Conservation (phyloP, 106 monocot species). For the Acorus gramineus region DNA sequence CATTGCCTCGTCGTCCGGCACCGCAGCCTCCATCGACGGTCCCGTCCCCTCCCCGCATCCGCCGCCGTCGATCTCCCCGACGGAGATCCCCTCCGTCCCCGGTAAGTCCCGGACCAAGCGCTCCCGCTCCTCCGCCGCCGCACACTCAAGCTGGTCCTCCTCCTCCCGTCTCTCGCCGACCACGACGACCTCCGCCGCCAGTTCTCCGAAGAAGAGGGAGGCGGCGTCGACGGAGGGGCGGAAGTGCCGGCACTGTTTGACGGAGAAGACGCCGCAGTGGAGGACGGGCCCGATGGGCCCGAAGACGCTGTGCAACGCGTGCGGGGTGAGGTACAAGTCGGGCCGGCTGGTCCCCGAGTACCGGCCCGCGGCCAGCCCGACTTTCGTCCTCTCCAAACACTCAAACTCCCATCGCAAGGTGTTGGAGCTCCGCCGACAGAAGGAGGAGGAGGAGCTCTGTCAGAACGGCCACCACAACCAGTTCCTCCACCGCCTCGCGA, state of each 20-base stretch:
- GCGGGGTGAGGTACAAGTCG: slow-evolving; percentile 14
- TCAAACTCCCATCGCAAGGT: slow-evolving; percentile 16
- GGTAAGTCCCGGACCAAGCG: too few relatives aligned
- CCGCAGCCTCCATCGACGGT: too few relatives aligned
- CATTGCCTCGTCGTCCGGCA: too few relatives aligned
- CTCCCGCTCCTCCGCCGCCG: too few relatives aligned
- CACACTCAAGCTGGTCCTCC: background rate
- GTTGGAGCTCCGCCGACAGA: slow-evolving; percentile 11
- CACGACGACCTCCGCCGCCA: too few relatives aligned
- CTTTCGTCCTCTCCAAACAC: slow-evolving; percentile 8
- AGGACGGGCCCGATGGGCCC: slow-evolving; percentile 5
- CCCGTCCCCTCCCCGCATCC: too few relatives aligned
- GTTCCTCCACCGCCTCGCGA: too few relatives aligned
- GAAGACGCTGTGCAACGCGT: slow-evolving; percentile 14
- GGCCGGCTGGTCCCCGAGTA: slow-evolving; percentile 9
- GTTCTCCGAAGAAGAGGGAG: background rate
- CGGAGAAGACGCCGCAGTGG: slow-evolving; percentile 11
- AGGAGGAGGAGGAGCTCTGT: background rate
- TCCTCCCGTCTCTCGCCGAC: too few relatives aligned
- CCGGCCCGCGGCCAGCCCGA: slow-evolving; percentile 5
- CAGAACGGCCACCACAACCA: too few relatives aligned
- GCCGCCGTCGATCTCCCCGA: background rate
- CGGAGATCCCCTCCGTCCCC: too few relatives aligned
- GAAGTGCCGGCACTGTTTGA: slow-evolving; percentile 4
- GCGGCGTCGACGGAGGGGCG: background rate